Percentiles rank a stretch among this genome's conserved stretches.
phyloP scores from a whole-genome alignment of 305 asterid species.

The Solanum aculeatissimum region DNA sequence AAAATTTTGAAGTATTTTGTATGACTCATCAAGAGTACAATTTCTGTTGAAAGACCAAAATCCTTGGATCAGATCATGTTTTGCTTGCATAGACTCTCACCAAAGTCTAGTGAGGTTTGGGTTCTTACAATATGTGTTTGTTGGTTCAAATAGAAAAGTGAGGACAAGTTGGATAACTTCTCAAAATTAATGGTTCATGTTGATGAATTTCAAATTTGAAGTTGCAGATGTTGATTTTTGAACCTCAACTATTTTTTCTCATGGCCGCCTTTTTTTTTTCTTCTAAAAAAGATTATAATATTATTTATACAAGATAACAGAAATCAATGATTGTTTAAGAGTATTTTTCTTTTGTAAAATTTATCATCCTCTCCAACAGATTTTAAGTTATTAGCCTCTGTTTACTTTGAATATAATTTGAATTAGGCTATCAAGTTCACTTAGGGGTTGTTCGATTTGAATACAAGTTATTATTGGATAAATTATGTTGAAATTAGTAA shows the following conservation, averaged over 20 bases:
- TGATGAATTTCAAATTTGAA: background rate
- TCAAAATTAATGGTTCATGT: background rate
- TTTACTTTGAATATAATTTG: background rate
- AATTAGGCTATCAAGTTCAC: background rate
- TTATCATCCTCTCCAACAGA: background rate
- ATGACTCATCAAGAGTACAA: background rate
- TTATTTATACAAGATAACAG: no score
- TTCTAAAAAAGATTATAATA: background rate
- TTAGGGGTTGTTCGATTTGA: no score
- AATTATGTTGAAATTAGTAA: no score
- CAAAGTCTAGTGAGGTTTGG: background rate
- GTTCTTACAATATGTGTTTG: background rate
- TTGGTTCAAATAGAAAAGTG: background rate
- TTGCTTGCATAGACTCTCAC: background rate
- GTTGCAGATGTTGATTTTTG: background rate
- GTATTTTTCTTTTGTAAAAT: no score
- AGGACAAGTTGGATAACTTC: background rate
- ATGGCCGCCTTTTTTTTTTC: background rate
- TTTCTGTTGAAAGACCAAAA: background rate
- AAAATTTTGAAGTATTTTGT: background rate
- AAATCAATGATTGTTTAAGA: no score
- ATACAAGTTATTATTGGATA: no score
- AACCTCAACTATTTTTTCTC: background rate
- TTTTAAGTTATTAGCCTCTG: background rate
- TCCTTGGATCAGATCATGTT: background rate